These are phyloP conservation scores for Phlyctochytrium planicorne DNA, from an alignment of 192 early-diverging fungal species.

Conservation along the genomic window DNA sequence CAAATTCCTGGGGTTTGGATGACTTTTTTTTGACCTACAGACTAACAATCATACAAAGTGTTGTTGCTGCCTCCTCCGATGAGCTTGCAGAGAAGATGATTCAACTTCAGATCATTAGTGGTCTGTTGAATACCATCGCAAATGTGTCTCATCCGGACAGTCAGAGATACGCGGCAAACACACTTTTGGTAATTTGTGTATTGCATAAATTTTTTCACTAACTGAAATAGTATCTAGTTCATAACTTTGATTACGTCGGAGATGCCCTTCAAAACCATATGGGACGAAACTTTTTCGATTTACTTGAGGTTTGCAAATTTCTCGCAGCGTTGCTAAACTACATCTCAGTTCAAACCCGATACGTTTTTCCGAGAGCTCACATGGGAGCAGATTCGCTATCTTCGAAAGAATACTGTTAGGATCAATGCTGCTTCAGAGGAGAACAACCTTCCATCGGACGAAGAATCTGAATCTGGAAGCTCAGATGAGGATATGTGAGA, in stretches of 20 bases:
- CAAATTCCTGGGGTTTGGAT: slow-evolving; percentile 52
- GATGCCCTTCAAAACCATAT: slow-evolving; percentile 47
- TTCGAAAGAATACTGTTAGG: slow-evolving; percentile 53
- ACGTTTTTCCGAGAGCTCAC: slow-evolving; percentile 60
- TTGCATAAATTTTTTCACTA: slow-evolving; percentile 2
- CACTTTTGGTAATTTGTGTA: slow-evolving; percentile 35
- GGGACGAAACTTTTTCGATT: slow-evolving; percentile 61
- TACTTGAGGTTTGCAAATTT: slow-evolving; percentile 42
- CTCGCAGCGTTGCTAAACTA: too few species aligned
- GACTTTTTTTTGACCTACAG: background rate
- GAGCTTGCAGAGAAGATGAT: slow-evolving; percentile 57
- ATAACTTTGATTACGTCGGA: slow-evolving; percentile 43
- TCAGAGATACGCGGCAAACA: slow-evolving; percentile 54
- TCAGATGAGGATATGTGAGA: slow-evolving; percentile 36
- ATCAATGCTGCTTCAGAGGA: slow-evolving; percentile 27
- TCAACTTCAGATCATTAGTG: slow-evolving; percentile 53
- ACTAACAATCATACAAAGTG: slow-evolving; percentile 26
- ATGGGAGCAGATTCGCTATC: slow-evolving; percentile 57
- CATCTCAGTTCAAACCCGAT: slow-evolving; percentile 49
- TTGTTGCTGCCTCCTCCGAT: slow-evolving; percentile 44
- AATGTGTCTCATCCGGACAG: slow-evolving; percentile 60
- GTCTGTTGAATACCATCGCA: slow-evolving; percentile 52
- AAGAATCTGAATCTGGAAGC: slow-evolving; percentile 29
- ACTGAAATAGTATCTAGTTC: slow-evolving; percentile 50
- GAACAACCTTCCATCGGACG: slow-evolving; percentile 17